phyloP scores from a whole-genome alignment of 257 asterid genomes.

The Coffea eugenioides region DNA sequence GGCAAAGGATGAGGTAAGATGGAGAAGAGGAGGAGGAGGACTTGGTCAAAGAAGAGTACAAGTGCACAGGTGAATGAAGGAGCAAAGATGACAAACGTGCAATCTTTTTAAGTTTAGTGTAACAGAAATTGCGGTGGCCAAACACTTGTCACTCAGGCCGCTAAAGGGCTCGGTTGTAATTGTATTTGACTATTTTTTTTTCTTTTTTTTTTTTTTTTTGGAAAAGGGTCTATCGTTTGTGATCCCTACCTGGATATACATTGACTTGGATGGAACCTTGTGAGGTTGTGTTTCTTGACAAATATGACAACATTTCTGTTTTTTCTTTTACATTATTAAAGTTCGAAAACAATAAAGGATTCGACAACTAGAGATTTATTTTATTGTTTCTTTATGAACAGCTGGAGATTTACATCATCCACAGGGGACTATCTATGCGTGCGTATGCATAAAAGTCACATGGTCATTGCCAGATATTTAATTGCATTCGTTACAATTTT shows the following conservation, averaged over 20 bases:
- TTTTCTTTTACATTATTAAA: background rate
- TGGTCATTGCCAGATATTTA: no score
- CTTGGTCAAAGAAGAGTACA: background rate
- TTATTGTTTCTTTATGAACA: no score
- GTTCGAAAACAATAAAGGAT: background rate
- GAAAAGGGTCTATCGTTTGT: no score
- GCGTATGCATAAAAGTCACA: no score
- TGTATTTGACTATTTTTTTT: background rate
- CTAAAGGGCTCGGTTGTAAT: background rate
- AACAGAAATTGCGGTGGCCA: constrained; percentile 1
- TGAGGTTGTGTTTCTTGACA: background rate
- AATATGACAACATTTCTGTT: background rate
- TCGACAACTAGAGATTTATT: background rate
- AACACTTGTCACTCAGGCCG: background rate
- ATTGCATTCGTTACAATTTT: no score
- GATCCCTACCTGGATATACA: background rate
- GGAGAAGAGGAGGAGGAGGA: background rate
- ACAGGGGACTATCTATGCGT: no score
- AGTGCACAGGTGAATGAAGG: background rate
- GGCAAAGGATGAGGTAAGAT: background rate
- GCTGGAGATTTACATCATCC: no score
- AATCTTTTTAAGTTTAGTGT: background rate
- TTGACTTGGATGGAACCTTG: background rate
- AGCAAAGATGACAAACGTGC: background rate
- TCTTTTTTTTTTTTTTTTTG: background rate